Evolutionary conservation across 129 eudicot genomes (phyloP).

Genomic region (Chrysanthemum seticuspe): DNA sequence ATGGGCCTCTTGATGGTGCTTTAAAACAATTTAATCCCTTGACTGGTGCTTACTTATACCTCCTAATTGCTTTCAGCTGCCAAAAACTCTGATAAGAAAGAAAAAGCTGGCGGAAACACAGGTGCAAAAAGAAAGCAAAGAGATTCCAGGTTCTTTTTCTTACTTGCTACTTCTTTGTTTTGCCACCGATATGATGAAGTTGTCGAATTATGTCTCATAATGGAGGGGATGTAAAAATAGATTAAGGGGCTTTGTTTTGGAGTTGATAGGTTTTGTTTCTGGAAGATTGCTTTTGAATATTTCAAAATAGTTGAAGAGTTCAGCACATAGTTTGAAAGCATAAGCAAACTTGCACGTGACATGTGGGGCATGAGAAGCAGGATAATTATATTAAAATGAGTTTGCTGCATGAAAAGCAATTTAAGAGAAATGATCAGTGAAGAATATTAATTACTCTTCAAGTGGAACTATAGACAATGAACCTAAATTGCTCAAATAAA

Average conservation of each 20-base stretch:
- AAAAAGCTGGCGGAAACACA: slow-evolving; percentile 27
- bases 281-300: too few relatives aligned
- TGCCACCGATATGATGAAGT: background rate
- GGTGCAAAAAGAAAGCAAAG: slow-evolving; percentile 67
- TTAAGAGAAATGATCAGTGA: too few relatives aligned
- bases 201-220: slow-evolving; percentile 12
- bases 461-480: background rate
- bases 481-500: background rate
- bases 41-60: slow-evolving; percentile 28
- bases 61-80: slow-evolving; percentile 36
- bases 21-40: slow-evolving; percentile 13
- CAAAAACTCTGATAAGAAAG: slow-evolving; percentile 33
- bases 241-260: background rate
- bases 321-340: too few relatives aligned
- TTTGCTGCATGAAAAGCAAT: too few relatives aligned
- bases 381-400: too few relatives aligned
- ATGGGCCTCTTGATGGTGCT: slow-evolving; percentile 2
- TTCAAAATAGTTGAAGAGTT: too few relatives aligned
- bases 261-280: slow-evolving; percentile 1
- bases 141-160: slow-evolving; percentile 51
- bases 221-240: too few relatives aligned
- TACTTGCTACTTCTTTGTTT: slow-evolving; percentile 5
- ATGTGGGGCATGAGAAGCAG: background rate
- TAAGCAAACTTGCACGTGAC: too few relatives aligned
- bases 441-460: background rate